phyloP scores from a whole-genome alignment of 1,284 basidiomycete species.

The Malassezia brasiliensis region DNA sequence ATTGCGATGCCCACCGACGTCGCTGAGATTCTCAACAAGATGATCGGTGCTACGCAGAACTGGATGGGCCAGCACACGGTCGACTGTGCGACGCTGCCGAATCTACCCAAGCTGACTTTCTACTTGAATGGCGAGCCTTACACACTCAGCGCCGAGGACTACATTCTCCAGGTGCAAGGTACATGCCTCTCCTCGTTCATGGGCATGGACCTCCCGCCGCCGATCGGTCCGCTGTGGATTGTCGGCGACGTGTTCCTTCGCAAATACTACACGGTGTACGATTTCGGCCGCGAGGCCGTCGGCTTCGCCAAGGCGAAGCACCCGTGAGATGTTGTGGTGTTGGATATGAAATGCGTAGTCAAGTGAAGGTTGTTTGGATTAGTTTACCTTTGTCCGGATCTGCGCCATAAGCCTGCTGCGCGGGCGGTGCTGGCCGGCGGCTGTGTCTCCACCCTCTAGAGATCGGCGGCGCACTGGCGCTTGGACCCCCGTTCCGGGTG shows the following conservation, averaged over 20 bases:
- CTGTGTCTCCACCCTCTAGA: no score
- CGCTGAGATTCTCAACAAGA: constrained; percentile 93
- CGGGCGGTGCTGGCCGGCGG: no score
- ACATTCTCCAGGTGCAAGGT: constrained; percentile 75
- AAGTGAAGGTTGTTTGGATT: no score
- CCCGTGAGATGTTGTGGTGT: neutral
- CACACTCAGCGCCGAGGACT: constrained; percentile 71
- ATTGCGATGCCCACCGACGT: constrained; percentile 87
- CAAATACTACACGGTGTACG: constrained; percentile 89
- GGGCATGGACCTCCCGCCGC: constrained; percentile 80
- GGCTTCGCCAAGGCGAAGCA: constrained; percentile 60
- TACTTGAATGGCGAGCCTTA: constrained; percentile 55
- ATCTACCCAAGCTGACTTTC: constrained; percentile 77
- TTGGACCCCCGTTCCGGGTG: no score
- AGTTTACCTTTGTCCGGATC: no score
- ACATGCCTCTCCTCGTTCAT: constrained; percentile 92
- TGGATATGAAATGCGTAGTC: no score
- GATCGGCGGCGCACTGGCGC: no score
- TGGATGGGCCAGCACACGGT: constrained; percentile 52
- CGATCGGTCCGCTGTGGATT: constrained; percentile 82
- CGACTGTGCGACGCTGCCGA: constrained; percentile 73
- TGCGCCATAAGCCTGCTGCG: no score
- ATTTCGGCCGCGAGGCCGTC: constrained; percentile 70
- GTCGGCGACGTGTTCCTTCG: constrained; percentile 59
- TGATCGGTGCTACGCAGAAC: constrained; percentile 52